Evolutionary conservation across 2,329 filamentous ascomycete genomes (phyloP), one percentile per base, ranked within the genome.

Genomic region (Verticillium zaregamsianum): DNA sequence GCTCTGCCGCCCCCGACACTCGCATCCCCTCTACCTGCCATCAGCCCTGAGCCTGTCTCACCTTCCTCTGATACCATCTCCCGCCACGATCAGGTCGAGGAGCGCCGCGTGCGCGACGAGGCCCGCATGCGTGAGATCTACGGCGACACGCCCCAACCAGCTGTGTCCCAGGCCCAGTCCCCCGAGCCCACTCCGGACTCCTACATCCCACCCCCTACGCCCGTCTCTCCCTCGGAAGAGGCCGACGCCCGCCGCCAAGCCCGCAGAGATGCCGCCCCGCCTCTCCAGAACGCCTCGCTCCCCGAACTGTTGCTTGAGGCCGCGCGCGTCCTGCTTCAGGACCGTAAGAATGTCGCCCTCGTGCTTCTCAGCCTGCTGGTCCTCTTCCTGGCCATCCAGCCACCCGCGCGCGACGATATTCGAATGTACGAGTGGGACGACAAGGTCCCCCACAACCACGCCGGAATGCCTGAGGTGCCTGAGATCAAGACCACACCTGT

Each of bases 281-380:
- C 31, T n/a, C 31, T 58, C 59, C 75, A 81, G 63, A 73, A 73
- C 11, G 82, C 82, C 0, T 82, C 82, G 2, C 76, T 89, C 12
- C 74, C 79, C 0, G 81, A 86, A 63, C 74, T 88, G 9, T 68
- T 88, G 0, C 66, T 84, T 9, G 82, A 85, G 65, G 83, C 85
- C 0, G 74, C 77, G 58, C 78, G 80, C 35, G 81, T 88, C 8
- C 71, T 84, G 20, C 68, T 88, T 67, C 79, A 81, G 56, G 86
- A 89, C 66, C 79, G 79, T 62, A 87, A 83, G 74, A 89, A 88
- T 61, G 70, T 88, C 11, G 73, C 80, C n/a, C 88, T 89, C 31
- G 75, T 78, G 5, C 68, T 84, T 0, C 73, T 89, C 58, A 80
- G 82, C 60, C 62, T 83, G 2, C 69, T 88, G n/a, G 79, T 86